These are phyloP conservation scores for Phytophthora fragariaefolia DNA, from an alignment of 352 stramenopile genomes.

Conservation along the genomic window DNA sequence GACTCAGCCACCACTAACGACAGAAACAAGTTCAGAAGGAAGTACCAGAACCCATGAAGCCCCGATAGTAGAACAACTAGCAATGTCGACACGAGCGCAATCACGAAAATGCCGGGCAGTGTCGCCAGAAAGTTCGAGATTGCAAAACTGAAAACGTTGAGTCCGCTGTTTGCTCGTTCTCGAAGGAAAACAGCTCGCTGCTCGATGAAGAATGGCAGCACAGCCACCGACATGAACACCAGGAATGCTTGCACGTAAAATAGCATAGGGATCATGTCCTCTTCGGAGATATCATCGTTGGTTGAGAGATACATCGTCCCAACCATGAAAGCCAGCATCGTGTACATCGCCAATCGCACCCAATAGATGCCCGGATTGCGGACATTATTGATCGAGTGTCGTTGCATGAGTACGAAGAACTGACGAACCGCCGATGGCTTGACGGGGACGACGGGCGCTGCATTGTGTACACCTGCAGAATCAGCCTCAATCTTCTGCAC, in stretches of 20 bases:
- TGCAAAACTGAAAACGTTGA: constrained; percentile 75
- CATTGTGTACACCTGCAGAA: neutral
- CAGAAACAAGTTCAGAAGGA: constrained; percentile 69
- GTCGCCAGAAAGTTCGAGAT: constrained; percentile 65
- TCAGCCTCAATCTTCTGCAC: constrained; percentile 18
- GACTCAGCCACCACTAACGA: constrained; percentile 76
- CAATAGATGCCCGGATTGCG: constrained; percentile 75
- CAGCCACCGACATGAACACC: constrained; percentile 90
- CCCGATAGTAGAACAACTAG: constrained; percentile 54
- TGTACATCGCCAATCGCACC: constrained; percentile 75
- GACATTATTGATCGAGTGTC: constrained; percentile 62
- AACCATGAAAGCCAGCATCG: constrained; percentile 68
- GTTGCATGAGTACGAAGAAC: constrained; percentile 57
- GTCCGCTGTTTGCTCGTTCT: constrained; percentile 50
- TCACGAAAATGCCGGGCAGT: constrained; percentile 63
- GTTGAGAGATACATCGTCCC: constrained; percentile 73
- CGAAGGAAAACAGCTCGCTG: constrained; percentile 83
- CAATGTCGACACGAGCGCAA: constrained; percentile 54
- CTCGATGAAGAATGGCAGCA: constrained; percentile 85
- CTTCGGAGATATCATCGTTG: constrained; percentile 26
- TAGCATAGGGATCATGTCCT: constrained; percentile 60
- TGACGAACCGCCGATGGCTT: constrained; percentile 49
- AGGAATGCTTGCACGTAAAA: constrained; percentile 91
- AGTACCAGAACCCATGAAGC: constrained; percentile 56
- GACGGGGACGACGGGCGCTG: constrained; percentile 29